These are phyloP conservation scores for Aspergillus leporis DNA, from an alignment of 495 filamentous ascomycete genomes.

Conservation along the genomic window DNA sequence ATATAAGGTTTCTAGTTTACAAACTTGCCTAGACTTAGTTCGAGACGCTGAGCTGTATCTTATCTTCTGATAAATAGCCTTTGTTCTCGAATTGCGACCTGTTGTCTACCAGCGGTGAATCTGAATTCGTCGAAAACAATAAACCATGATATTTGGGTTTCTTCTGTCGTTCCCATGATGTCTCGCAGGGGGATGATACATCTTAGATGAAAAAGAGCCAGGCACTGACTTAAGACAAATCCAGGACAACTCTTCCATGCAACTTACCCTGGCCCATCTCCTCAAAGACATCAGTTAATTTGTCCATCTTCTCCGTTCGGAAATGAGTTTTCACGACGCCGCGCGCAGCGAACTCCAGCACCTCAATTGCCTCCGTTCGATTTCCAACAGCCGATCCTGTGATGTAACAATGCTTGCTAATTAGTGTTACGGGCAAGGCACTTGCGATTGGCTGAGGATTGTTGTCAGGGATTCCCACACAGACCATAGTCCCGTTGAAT, in stretches of 20 bases:
- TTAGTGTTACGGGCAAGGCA: conserved; percentile 51
- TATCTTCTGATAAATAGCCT: too few species aligned
- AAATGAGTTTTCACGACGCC: conserved; percentile 63
- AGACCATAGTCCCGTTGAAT: conserved; percentile 64
- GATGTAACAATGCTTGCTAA: conserved; percentile 56
- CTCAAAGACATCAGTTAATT: conserved; percentile 60
- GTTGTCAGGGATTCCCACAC: conserved; percentile 68
- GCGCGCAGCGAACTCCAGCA: conserved; percentile 60
- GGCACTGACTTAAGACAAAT: conserved; percentile 40
- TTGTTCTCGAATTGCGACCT: too few species aligned
- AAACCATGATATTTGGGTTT: not conserved
- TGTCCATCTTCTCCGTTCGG: conserved; percentile 60
- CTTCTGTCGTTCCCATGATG: not conserved
- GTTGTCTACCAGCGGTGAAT: too few species aligned
- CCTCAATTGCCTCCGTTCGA: conserved; percentile 65
- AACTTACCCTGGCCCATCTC: conserved; percentile 59
- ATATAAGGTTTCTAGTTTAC: too few species aligned
- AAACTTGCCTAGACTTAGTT: too few species aligned
- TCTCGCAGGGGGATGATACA: not conserved
- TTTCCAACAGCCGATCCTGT: conserved; percentile 65
- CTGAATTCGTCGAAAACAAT: too few species aligned
- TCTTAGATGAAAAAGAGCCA: conserved; percentile 5
- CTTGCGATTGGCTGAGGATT: conserved; percentile 57
- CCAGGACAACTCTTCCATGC: conserved; percentile 60
- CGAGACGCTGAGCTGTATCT: too few species aligned